Evolutionary conservation across 306 rosid genomes (phyloP), one percentile per base, ranked within the genome.

Genomic region (Medicago arabica): DNA sequence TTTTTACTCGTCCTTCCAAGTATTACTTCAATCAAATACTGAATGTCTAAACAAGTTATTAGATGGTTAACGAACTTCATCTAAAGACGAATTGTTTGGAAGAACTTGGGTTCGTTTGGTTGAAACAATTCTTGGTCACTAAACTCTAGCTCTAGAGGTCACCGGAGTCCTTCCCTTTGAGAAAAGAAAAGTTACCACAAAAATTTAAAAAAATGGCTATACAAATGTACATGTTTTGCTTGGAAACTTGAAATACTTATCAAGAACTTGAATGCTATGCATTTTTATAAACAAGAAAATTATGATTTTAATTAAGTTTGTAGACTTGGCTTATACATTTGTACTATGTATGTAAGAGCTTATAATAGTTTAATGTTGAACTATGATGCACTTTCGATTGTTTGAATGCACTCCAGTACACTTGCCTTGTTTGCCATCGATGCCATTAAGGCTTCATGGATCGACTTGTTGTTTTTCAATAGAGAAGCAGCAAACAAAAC

Each of bases 401-500:
- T 86, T 81, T 90, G 87, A 63, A 90, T 90, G 86, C 98, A 92
- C 67, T 95, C 90, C 53, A 92, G 28, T 19, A 92, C 90, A 16
- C 87, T 86, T 73, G 89, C 92, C 49, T 92, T 87, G 51, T 86
- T 78, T 67, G 91, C 67, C 96, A 95, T 92, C 38, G 90, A 88
- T 54, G 75, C 61, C 69, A 90, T 85, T 34, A 95, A 85, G 46
- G 96, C 89, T 39, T 94, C 96, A 80, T 90, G 88, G 69, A 78
- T 72, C 40, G 12, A 84, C 87, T 84, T 88, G 81, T 94, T 89
- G 31, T 90, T 94, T 82, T 94, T 94, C 71, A 91, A 58, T 19
- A 92, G 96, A 40, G 97, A 87, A 54, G 90, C 96, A 53, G 96
- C 86, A n/a, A 94, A 86, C 77, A 94, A 57, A 55, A 88, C 97